Conservation (phyloP, 371 early-diverging fungal species). For the Mucor piriformis region DNA sequence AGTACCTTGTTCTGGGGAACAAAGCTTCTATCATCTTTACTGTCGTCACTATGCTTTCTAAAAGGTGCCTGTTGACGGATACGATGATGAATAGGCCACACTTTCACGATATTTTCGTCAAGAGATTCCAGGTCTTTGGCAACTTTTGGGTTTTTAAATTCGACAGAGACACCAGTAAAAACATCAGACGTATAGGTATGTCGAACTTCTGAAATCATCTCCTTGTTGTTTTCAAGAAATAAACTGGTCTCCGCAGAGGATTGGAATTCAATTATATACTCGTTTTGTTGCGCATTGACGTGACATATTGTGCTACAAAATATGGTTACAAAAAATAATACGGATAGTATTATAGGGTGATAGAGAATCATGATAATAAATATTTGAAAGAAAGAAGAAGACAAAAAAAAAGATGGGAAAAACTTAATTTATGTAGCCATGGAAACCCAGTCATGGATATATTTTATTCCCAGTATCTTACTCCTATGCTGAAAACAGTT, state of each 20-base stretch:
- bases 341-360: not conserved
- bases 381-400: not conserved
- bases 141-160: constrained; percentile 17
- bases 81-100: constrained; percentile 38
- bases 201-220: constrained; percentile 13
- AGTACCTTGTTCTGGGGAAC: constrained; percentile 15
- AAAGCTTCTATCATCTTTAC: not conserved
- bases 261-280: constrained; percentile 26
- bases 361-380: not conserved
- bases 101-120: constrained; percentile 18
- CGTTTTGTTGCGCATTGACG: not conserved
- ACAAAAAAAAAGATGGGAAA: not conserved
- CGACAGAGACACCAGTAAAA: constrained; percentile 32
- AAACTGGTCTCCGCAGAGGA: not conserved
- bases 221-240: constrained; percentile 11
- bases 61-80: constrained; percentile 20
- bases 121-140: constrained; percentile 19
- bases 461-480: constrained; percentile 4
- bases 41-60: not conserved
- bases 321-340: constrained; percentile 1
- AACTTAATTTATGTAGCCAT: not conserved
- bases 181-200: constrained; percentile 36
- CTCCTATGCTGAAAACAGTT: constrained; percentile 2
- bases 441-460: not conserved
- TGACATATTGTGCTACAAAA: not conserved